Percentiles rank a stretch among this genome's conserved stretches.
phyloP scores from a whole-genome alignment of 371 early-diverging fungal species.

The Zopfochytrium polystomum region DNA sequence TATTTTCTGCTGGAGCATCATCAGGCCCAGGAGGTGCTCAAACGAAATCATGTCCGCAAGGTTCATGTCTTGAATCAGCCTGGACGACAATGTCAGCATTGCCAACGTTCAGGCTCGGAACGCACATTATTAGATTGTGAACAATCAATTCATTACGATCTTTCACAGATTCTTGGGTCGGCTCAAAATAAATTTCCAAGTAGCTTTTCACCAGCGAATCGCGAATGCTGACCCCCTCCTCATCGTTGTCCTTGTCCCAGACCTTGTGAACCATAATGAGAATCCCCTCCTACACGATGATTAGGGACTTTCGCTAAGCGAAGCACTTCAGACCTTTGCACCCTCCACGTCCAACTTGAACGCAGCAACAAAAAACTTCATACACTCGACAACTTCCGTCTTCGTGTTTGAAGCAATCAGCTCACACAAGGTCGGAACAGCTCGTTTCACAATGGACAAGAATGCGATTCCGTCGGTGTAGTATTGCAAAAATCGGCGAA shows the following conservation, averaged over 20 bases:
- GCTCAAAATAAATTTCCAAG: conserved; percentile 71
- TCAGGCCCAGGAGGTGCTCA: conserved; percentile 77
- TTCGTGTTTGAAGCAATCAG: conserved; percentile 85
- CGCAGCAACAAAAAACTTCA: conserved; percentile 87
- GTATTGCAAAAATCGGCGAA: conserved; percentile 54
- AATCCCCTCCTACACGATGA: conserved; percentile 68
- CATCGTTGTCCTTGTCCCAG: conserved; percentile 83
- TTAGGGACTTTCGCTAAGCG: neutral
- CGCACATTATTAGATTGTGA: conserved; percentile 32
- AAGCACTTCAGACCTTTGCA: conserved; percentile 55
- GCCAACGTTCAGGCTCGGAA: neutral
- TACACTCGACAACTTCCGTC: conserved; percentile 88
- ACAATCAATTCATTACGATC: conserved; percentile 28
- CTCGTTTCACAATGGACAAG: conserved; percentile 67
- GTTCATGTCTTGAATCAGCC: conserved; percentile 76
- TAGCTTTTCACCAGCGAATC: conserved; percentile 77
- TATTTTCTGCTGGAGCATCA: conserved; percentile 64
- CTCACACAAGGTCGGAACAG: conserved; percentile 72
- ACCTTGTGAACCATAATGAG: conserved; percentile 91
- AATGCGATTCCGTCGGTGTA: conserved; percentile 85
- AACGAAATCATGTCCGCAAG: conserved; percentile 91
- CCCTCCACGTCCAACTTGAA: conserved; percentile 77
- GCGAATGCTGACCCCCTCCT: conserved; percentile 72
- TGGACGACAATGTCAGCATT: conserved; percentile 19
- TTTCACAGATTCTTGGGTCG: conserved; percentile 35